These are phyloP conservation scores for Globisporangium solare DNA, from an alignment of 352 stramenopile species.

Conservation along the genomic window DNA sequence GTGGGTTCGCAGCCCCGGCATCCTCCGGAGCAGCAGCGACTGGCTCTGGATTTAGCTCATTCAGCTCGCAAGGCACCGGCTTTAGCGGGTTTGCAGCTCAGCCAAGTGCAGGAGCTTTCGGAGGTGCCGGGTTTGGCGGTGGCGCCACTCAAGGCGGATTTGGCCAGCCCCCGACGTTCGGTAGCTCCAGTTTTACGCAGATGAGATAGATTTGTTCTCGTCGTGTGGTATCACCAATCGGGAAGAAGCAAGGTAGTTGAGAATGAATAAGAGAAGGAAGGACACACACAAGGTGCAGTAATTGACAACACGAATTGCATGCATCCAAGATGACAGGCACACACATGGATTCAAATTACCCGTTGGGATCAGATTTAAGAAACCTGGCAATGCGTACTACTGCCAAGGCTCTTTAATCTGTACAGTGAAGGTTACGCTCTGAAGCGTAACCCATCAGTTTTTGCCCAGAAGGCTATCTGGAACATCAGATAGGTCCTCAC, in stretches of 20 bases:
- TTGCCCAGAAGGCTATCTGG: conserved; percentile 2
- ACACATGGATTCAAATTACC: no score
- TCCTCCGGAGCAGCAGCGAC: conserved; percentile 1
- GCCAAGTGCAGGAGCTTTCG: conserved; percentile 17
- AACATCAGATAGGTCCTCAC: not conserved
- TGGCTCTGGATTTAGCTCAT: conserved; percentile 43
- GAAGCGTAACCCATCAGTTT: not conserved
- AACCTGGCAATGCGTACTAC: no score
- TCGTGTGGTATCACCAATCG: not conserved
- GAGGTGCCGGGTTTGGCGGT: conserved; percentile 13
- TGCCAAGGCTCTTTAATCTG: not conserved
- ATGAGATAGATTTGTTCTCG: conserved; percentile 25
- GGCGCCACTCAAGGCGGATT: conserved; percentile 18
- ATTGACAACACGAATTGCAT: no score
- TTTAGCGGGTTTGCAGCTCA: conserved; percentile 37
- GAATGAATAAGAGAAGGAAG: not conserved
- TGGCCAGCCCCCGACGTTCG: conserved; percentile 31
- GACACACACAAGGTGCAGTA: no score
- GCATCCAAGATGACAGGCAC: no score
- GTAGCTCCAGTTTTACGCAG: conserved; percentile 46
- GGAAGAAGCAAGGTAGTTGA: not conserved
- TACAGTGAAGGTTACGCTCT: not conserved
- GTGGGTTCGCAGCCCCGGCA: conserved; percentile 9
- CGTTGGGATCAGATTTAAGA: no score
- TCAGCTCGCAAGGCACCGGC: conserved; percentile 27